phyloP scores from a whole-genome alignment of 1,139 yeast species.

The Kluyveromyces marxianus region DNA sequence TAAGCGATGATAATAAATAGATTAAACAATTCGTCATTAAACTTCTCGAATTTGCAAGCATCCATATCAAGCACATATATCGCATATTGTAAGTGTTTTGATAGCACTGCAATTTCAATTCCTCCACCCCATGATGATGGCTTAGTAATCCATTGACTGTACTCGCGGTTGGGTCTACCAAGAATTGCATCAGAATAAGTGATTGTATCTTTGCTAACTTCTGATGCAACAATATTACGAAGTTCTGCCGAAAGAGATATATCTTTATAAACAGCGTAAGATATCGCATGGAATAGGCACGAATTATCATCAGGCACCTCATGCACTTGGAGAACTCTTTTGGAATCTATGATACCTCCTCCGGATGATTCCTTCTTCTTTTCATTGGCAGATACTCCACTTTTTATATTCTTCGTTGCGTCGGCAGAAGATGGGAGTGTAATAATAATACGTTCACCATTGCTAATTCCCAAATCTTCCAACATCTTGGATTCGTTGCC shows the following conservation, averaged over 20 bases:
- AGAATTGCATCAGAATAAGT: conserved; percentile 53
- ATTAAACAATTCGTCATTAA: conserved; percentile 38
- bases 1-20: conserved; percentile 51
- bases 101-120: conserved; percentile 62
- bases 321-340: conserved; percentile 35
- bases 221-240: conserved; percentile 20
- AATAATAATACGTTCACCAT: conserved; percentile 45
- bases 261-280: conserved; percentile 43
- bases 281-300: conserved; percentile 64
- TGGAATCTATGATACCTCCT: conserved; percentile 7
- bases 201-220: conserved; percentile 38
- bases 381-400: background rate
- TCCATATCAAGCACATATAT: conserved; percentile 64
- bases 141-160: conserved; percentile 54
- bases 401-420: background rate
- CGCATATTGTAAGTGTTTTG: conserved; percentile 45
- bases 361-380: conserved; percentile 12
- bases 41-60: conserved; percentile 51
- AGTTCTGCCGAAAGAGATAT: conserved; percentile 17
- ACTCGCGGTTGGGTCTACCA: conserved; percentile 45
- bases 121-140: conserved; percentile 83
- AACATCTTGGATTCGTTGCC: conserved; percentile 20
- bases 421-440: conserved; percentile 6
- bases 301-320: conserved; percentile 75
- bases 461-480: conserved; percentile 38